Base-by-base conservation (phyloP, 2,329 filamentous ascomycete species). In the Colletotrichum sp. region DNA sequence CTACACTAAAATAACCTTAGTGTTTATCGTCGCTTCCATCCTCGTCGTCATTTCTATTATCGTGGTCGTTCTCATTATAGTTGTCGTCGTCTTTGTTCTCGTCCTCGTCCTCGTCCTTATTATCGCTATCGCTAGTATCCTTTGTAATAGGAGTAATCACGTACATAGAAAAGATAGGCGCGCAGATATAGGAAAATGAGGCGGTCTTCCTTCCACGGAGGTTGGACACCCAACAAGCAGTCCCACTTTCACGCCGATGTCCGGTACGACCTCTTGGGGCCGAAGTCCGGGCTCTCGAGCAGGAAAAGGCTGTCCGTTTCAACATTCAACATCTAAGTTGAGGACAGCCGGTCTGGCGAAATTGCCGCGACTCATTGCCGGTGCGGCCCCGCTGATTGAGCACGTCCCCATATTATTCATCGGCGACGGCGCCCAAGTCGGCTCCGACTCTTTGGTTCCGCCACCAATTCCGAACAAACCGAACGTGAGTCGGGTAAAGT, bases 271-370 rank as follows among this genome's bases (percentile, higher is more conserved):
- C 39, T 44, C 39, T 44, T 10, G 39, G 39, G 39, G 3, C 39
- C 9, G 44, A 49, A 6, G 6, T n/a, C 44, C 44, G 44, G 18
- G 18, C 9, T 49, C 18, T n/a, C 18, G 13, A 8, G 18, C 39
- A 9, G 18, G 8, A 44, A 18, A 7, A 44, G 8, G 3, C 18
- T 8, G 4, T 9, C 2, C 36, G 4, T 44, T 18, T 18, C 16
- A 18, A 44, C 7, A 44, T 44, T 44, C 9, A 44, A 44, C n/a
- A 7, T 2, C 13, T 9, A 44, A 12, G 39, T 12, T 44, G 9
- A 44, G 39, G 9, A 12, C 44, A 21, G 44, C 44, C n/a, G n/a
- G 44, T 2, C 0, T n/a, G 10, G 10, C 44, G 0, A 0, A 52
- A 52, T 52, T 52, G 44, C 44, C 44, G 44, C n/a, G 44, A 52